Conservation (phyloP, 257 asterid genomes). For the Capsicum chinense region DNA sequence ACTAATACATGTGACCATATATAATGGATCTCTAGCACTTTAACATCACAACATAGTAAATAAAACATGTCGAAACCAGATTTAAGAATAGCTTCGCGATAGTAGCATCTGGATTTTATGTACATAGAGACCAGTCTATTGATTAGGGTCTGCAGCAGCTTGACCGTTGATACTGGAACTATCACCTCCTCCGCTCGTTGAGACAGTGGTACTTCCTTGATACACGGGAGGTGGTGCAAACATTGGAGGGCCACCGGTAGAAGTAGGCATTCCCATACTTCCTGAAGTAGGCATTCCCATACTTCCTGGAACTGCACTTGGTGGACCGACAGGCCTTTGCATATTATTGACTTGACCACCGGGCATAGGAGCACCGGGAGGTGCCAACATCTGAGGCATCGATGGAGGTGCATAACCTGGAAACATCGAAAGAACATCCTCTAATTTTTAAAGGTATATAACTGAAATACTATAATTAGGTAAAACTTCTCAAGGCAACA, state of each 20-base stretch:
- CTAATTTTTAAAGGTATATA: neutral
- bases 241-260: conserved; percentile 64
- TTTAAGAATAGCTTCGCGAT: neutral
- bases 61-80: neutral
- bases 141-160: conserved; percentile 50
- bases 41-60: neutral
- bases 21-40: neutral
- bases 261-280: conserved; percentile 55
- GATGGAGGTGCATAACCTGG: conserved; percentile 63
- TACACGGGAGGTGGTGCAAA: conserved; percentile 43
- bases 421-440: neutral
- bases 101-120: neutral
- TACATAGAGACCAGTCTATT: conserved; percentile 36
- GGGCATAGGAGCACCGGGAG: conserved; percentile 68
- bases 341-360: conserved; percentile 77
- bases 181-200: conserved; percentile 53
- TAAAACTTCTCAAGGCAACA: neutral
- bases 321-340: conserved; percentile 61
- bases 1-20: neutral
- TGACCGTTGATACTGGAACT: conserved; percentile 50
- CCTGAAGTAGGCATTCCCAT: conserved; percentile 64
- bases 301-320: conserved; percentile 71
- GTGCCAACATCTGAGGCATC: conserved; percentile 70
- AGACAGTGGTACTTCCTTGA: conserved; percentile 56
- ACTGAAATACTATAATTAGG: neutral